These are phyloP conservation scores for Conticribra weissflogii DNA, from an alignment of 108 stramenopile genomes.

Conservation along the genomic window DNA sequence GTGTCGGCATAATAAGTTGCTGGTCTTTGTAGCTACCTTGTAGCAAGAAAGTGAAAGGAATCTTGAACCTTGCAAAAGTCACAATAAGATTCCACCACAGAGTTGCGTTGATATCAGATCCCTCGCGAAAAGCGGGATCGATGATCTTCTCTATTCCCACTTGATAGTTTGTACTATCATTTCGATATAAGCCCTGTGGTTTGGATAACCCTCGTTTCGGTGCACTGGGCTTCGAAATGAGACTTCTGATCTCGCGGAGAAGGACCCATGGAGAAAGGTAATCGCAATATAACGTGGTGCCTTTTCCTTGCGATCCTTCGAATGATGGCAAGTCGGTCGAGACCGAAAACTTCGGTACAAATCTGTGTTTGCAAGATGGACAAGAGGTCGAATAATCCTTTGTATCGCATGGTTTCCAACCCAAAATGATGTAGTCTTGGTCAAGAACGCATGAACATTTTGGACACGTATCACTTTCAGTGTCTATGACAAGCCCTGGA, in stretches of 20 bases:
- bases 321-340: conserved; percentile 63
- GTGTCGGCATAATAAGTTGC: conserved; percentile 51
- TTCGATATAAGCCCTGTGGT: conserved; percentile 20
- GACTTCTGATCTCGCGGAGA: conserved; percentile 68
- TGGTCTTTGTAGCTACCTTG: conserved; percentile 81
- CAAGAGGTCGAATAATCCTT: conserved; percentile 78
- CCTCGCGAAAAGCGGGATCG: conserved; percentile 74
- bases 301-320: conserved; percentile 76
- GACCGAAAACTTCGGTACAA: conserved; percentile 82
- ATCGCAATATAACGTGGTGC: conserved; percentile 82
- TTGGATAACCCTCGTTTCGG: conserved; percentile 28
- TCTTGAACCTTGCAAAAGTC: conserved; percentile 63
- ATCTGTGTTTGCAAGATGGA: conserved; percentile 73
- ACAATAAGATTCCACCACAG: conserved; percentile 91
- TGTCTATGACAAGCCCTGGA: conserved; percentile 75
- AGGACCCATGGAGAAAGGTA: conserved; percentile 90
- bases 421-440: conserved; percentile 64
- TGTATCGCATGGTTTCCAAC: conserved; percentile 74
- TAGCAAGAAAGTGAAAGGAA: conserved; percentile 83
- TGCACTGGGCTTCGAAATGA: conserved; percentile 27
- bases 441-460: conserved; percentile 66
- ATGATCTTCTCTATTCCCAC: conserved; percentile 60
- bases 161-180: background rate
- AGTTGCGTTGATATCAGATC: conserved; percentile 69
- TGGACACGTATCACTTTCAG: conserved; percentile 72